Evolutionary conservation across 371 early-diverging fungal genomes (phyloP).

Genomic region (Syncephalastrum monosporum): DNA sequence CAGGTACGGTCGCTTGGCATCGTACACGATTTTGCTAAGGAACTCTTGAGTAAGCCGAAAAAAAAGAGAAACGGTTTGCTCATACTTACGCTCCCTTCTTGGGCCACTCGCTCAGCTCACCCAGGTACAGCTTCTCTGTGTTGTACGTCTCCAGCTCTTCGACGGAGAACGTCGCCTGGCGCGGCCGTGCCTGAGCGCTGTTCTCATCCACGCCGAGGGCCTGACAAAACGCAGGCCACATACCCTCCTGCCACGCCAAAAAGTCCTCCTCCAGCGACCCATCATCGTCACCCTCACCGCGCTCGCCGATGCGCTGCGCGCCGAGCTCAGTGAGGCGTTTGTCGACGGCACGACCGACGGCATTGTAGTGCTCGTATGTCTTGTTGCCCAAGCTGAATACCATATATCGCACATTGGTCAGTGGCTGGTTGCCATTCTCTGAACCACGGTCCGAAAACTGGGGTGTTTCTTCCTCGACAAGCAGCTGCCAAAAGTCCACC

Average conservation of each 20-base stretch:
- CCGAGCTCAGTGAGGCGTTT: constrained; percentile 67
- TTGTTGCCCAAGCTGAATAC: constrained; percentile 96
- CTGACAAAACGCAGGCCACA: constrained; percentile 77
- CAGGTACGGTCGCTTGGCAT: constrained; percentile 82
- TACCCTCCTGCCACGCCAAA: constrained; percentile 87
- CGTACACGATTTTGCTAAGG: constrained; percentile 44
- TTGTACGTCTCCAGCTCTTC: constrained; percentile 35
- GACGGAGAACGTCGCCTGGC: constrained; percentile 45
- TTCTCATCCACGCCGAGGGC: constrained; percentile 66
- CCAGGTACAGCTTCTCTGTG: constrained; percentile 51
- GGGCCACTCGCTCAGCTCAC: constrained; percentile 55
- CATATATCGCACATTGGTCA: constrained; percentile 69
- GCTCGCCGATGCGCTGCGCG: constrained; percentile 72
- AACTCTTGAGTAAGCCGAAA: constrained; percentile 1
- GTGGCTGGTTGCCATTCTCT: constrained; percentile 45
- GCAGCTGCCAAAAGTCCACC: constrained; percentile 81
- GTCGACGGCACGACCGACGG: constrained; percentile 71
- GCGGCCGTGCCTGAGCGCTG: constrained; percentile 34
- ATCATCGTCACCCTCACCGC: constrained; percentile 97
- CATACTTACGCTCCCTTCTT: constrained; percentile 24
- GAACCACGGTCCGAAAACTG: constrained; percentile 63
- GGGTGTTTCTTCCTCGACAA: constrained; percentile 63
- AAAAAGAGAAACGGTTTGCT: neutral
- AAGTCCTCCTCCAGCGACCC: constrained; percentile 94
- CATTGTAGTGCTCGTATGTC: constrained; percentile 96